Base-by-base conservation (phyloP, 768 basidiomycete genomes). In the Tylopilus sp. region DNA sequence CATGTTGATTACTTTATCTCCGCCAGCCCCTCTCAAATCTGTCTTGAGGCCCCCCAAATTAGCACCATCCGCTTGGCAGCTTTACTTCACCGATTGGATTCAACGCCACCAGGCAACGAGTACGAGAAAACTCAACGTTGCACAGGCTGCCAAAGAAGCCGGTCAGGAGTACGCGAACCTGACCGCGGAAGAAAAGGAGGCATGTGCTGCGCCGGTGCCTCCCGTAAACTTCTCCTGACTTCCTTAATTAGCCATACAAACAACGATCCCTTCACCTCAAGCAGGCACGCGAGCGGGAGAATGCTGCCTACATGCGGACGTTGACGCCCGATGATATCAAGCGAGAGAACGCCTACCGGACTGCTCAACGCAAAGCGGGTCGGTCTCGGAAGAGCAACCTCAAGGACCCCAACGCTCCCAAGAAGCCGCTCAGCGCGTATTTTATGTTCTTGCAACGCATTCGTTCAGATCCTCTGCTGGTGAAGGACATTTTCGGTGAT, bases 61-160 rank as follows among this genome's bases (percentile, higher is more conserved):
- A 60, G 91, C 94, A 6, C 91, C 90, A 4, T 94, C 91, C 3
- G 91, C 93, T 48, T 97, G 94, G 94, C 94, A 97, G 69, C 79
- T 97, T 40, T 97, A 92, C 71, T 95, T 97, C 67, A 92, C 92
- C 21, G 91, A 95, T 66, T 94, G 90, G 83, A 93, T 97, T 57
- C 88, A 91, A 67, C 80, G 81, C 62, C 87, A 90, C 67, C 88
- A 91, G 70, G 83, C 84, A 52, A 79, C 81, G 21, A 86, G 83
- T 52, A 82, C 79, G 38, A 79, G 90, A 61, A 95, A 95, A 72
- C 79, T 95, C 31, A 95, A 97, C 69, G 91, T 97, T 51, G 94
- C 94, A 15, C 91, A 95, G 67, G 90, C 91, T 35, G 93, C 94
- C 55, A 95, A 95, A 69, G 92, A 95, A 68, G 93, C 94, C 31